Evolutionary conservation across 768 basidiomycete species (phyloP).

Genomic region (Mycena belliarum): DNA sequence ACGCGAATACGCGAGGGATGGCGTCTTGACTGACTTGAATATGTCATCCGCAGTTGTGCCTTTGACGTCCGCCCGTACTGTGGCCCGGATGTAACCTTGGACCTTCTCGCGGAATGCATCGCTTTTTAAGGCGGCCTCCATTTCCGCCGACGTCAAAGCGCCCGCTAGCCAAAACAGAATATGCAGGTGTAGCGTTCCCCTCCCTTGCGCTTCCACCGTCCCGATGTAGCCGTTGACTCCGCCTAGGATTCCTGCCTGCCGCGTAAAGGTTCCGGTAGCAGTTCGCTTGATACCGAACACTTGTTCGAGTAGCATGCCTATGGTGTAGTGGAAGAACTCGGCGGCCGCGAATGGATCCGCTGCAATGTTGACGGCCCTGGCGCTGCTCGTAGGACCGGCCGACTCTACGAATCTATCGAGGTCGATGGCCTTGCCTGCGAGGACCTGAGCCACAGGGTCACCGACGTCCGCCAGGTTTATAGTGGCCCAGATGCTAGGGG

Average conservation of each 20-base stretch:
- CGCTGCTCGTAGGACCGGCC: conserved; percentile 26
- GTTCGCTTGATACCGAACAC: conserved; percentile 34
- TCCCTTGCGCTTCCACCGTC: conserved; percentile 41
- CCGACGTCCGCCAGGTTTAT: conserved; percentile 42
- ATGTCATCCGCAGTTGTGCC: too few species aligned
- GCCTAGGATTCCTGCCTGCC: conserved; percentile 36
- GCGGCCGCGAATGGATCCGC: too few species aligned
- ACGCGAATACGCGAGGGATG: too few species aligned
- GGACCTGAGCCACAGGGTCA: conserved; percentile 46
- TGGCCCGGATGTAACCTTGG: too few species aligned
- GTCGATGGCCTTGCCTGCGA: conserved; percentile 44
- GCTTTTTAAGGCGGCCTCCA: conserved; percentile 24
- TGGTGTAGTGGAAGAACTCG: conserved; percentile 41
- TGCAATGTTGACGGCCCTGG: conserved; percentile 39
- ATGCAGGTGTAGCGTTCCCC: conserved; percentile 43
- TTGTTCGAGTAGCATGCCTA: conserved; percentile 29
- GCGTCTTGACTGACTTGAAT: too few species aligned
- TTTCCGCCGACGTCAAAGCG: conserved; percentile 26
- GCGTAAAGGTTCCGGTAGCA: conserved; percentile 4
- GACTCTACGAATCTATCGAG: conserved; percentile 36
- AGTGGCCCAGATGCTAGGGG: conserved; percentile 43
- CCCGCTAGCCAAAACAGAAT: conserved; percentile 38
- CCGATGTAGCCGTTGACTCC: conserved; percentile 35
- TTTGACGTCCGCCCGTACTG: too few species aligned
- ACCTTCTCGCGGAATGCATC: conserved; percentile 32